Evolutionary conservation across 306 rosid genomes (phyloP), one percentile per base, ranked within the genome.

Genomic region (Trifolium subterraneum): DNA sequence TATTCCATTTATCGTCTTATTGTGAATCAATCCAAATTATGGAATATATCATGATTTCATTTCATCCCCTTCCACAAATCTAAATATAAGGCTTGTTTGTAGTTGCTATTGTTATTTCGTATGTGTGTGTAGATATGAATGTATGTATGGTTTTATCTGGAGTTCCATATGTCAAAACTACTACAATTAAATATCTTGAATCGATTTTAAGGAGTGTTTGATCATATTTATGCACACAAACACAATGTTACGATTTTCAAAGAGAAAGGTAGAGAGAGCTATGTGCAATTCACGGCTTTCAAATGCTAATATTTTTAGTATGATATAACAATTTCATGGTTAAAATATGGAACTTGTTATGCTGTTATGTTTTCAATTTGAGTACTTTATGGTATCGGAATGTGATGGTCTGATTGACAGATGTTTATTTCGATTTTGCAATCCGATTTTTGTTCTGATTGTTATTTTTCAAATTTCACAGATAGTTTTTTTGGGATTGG

Each of bases 171-270:
- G 38, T 42, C 47, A 7, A 47, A 67, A 39, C 45, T 39, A 39
- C 36, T 48, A 48, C 51, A 58, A 13, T 29, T 29, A 23, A 60
- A 60, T 14, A 23, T 22, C 52, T n/a, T 77, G 71, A 39, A 59
- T 58, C 13, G 2, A 29, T 31, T 31, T 56, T 68, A 68, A 68
- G 63, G 63, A 14, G 68, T 47, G 86, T 84, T 71, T 88, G 96
- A 88, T 77, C 63, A 16, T 48, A 44, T 56, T 58, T 76, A 35
- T 61, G 19, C 52, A n/a, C 23, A 29, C 51, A 35, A 16, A n/a
- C 23, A 29, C 51, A 35, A 16, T 70, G 27, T 71, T 23, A 48
- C 48, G 65, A 25, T 55, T 50, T 41, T 35, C 56, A n/a, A 18
- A 68, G 63, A 61, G 23, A 63, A 77, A 50, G 73, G 64, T 47